phyloP scores from a whole-genome alignment of 106 monocot genomes.

The Alisma plantagoaquatica region DNA sequence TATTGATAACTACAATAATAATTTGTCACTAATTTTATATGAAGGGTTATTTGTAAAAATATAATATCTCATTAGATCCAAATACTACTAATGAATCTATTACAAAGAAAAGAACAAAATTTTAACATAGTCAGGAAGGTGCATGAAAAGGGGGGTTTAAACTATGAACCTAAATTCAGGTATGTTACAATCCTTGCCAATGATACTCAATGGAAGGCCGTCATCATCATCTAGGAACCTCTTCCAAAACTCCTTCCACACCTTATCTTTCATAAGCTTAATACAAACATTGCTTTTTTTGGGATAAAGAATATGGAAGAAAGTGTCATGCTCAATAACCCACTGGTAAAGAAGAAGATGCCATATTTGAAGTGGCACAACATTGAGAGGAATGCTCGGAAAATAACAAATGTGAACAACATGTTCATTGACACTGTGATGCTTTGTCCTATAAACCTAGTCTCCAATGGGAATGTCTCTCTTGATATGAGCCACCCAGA shows the following conservation, averaged over 20 bases:
- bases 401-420: conserved; percentile 16
- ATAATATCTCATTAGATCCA: too few species aligned
- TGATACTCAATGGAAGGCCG: too few species aligned
- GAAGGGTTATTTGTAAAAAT: too few species aligned
- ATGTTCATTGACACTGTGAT: conserved; percentile 14
- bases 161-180: too few species aligned
- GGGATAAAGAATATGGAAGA: conserved; percentile 10
- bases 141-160: too few species aligned
- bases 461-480: conserved; percentile 55
- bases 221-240: too few species aligned
- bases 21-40: too few species aligned
- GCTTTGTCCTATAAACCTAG: conserved; percentile 3
- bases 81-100: too few species aligned
- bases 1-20: too few species aligned
- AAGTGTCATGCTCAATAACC: conserved; percentile 5
- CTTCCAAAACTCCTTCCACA: conserved; percentile 24
- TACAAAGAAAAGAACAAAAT: too few species aligned
- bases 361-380: conserved; percentile 7
- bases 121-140: too few species aligned
- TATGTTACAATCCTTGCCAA: too few species aligned
- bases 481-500: conserved; percentile 62
- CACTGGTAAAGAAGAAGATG: conserved; percentile 13
- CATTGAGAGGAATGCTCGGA: conserved; percentile 14
- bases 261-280: conserved; percentile 9
- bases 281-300: conserved; percentile 8